These are phyloP conservation scores for Podaxis sp. DNA, from an alignment of 768 basidiomycete species.

Conservation along the genomic window DNA sequence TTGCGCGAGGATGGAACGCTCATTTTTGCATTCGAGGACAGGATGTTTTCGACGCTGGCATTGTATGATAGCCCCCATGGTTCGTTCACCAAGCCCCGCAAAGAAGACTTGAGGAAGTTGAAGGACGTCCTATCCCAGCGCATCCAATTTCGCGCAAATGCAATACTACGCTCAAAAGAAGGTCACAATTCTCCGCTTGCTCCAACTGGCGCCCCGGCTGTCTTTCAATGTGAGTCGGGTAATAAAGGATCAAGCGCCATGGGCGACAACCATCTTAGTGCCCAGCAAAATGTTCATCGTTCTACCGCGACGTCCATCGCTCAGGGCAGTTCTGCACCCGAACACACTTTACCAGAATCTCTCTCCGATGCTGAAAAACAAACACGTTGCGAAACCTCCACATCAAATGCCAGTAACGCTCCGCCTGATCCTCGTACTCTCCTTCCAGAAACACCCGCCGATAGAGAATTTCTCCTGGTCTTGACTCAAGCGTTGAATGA, in stretches of 20 bases:
- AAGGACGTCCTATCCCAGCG: background rate
- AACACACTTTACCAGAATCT: background rate
- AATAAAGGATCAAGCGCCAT: no score
- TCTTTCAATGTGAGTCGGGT: no score
- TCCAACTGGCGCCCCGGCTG: no score
- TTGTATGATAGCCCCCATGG: constrained; percentile 12
- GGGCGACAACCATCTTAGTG: no score
- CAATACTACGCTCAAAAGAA: background rate
- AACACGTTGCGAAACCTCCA: background rate
- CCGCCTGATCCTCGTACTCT: background rate
- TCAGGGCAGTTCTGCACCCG: background rate
- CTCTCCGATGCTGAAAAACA: background rate
- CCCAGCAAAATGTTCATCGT: no score
- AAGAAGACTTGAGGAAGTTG: background rate
- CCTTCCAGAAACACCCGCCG: background rate
- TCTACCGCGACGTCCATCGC: no score
- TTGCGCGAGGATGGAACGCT: constrained; percentile 23
- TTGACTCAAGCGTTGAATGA: background rate
- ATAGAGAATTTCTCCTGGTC: background rate
- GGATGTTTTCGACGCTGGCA: constrained; percentile 25
- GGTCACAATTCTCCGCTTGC: background rate
- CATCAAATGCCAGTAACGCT: background rate
- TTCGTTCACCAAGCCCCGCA: background rate
- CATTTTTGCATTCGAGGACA: constrained; percentile 24
- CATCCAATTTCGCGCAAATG: background rate